Evolutionary conservation across 441 rosid species (phyloP), one percentile per base, ranked within the genome.

Genomic region (Euphorbia celastroides): DNA sequence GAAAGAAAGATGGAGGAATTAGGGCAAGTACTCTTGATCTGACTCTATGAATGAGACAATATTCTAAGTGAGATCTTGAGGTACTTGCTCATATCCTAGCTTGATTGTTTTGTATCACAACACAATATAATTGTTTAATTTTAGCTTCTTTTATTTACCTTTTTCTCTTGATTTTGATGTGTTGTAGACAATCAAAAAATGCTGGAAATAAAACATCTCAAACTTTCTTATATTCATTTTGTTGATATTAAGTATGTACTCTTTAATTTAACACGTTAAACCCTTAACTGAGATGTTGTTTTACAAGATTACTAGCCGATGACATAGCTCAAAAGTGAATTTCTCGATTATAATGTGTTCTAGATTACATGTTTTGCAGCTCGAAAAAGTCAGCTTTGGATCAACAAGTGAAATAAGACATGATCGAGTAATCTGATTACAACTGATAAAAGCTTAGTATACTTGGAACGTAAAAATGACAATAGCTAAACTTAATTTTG

Each of bases 1-100:
- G 30, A 0, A 28, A 28, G 61, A 85, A 71, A 72, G 65, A 36
- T 63, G 74, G 77, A 76, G 74, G 75, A 74, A 48, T 48, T 48
- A 72, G 72, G 27, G 80, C 83, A 69, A 87, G 91, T 86, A 80
- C 85, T 73, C 88, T 82, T 69, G 91, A 89, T 84, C 98, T 89
- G 82, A 88, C 96, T 86, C 72, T 89, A 67, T 86, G 92, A 89
- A 89, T 84, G 81, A 55, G 80, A 75, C 78, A 74, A 73, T 48
- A 48, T 82, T 85, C 83, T 75, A 66, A 86, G 86, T 85, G 86
- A 86, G 94, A 82, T 85, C 81, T 76, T 82, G 87, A 83, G 82
- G 87, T 82, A 86, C 89, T 88, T 83, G 82, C 75, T 88, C 82
- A 80, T 78, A 17, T 32, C 5, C 13, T 51, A 30, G 42, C 36